These are phyloP conservation scores for Trametes sp. DNA, from an alignment of 1,284 basidiomycete species.

Conservation along the genomic window DNA sequence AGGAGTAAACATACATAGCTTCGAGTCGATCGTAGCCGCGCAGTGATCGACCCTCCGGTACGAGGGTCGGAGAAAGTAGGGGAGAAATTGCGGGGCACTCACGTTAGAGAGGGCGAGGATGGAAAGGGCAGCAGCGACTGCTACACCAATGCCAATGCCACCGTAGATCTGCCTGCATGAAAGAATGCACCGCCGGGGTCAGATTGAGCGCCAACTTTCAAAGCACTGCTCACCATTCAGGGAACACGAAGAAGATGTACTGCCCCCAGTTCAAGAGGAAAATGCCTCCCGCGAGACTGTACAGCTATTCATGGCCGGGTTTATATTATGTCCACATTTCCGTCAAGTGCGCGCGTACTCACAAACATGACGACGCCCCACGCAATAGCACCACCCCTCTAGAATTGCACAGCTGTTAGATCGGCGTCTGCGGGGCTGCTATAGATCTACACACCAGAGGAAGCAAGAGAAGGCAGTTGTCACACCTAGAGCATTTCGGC, in stretches of 20 bases:
- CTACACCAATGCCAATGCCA: conserved; percentile 70
- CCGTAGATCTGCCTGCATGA: conserved; percentile 74
- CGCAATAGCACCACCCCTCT: conserved; percentile 79
- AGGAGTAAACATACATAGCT: not conserved
- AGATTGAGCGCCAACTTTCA: conserved; percentile 4
- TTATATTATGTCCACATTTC: conserved; percentile 12
- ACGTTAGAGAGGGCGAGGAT: conserved; percentile 76
- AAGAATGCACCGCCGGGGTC: not conserved
- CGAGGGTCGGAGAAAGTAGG: not conserved
- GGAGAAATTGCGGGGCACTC: conserved; percentile 38
- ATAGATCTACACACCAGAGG: conserved; percentile 59
- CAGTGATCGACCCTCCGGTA: conserved; percentile 2
- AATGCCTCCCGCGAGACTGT: conserved; percentile 74
- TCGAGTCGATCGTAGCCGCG: not conserved
- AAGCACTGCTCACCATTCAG: conserved; percentile 62
- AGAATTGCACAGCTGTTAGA: conserved; percentile 26
- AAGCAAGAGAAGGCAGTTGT: conserved; percentile 73
- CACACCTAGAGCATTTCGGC: conserved; percentile 57
- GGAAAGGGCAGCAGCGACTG: conserved; percentile 61
- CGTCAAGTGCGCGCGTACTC: conserved; percentile 34
- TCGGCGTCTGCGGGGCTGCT: conserved; percentile 7
- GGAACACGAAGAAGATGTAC: conserved; percentile 74
- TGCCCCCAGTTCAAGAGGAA: conserved; percentile 72
- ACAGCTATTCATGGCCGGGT: conserved; percentile 50
- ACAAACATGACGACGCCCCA: conserved; percentile 75